phyloP scores from a whole-genome alignment of 1,284 basidiomycete genomes.

The Fomitiporia mediterranea region DNA sequence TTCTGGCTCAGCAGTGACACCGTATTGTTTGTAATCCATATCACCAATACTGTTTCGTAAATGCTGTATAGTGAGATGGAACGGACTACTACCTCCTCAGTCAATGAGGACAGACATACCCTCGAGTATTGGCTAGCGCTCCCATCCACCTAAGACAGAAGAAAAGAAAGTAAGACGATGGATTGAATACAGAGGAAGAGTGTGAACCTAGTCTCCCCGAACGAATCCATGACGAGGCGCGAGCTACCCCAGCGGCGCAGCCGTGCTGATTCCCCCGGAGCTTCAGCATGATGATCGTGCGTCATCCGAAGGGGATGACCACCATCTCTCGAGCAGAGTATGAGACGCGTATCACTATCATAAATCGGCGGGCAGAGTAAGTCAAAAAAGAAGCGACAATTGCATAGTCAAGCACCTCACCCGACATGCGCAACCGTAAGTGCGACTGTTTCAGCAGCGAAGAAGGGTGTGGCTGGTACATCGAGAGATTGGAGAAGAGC shows the following conservation, averaged over 20 bases:
- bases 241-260: slow-evolving; percentile 88
- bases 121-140: slow-evolving; percentile 88
- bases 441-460: slow-evolving; percentile 61
- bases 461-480: slow-evolving; percentile 72
- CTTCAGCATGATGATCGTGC: slow-evolving; percentile 90
- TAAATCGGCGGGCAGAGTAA: slow-evolving; percentile 10
- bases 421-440: slow-evolving; percentile 92
- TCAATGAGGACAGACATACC: slow-evolving; percentile 40
- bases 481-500: slow-evolving; percentile 85
- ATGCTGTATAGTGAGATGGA: slow-evolving; percentile 13
- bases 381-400: slow-evolving; percentile 5
- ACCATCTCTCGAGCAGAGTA: slow-evolving; percentile 72
- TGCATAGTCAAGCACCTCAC: slow-evolving; percentile 37
- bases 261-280: slow-evolving; percentile 78
- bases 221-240: slow-evolving; percentile 89
- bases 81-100: not conserved
- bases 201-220: slow-evolving; percentile 80
- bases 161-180: not conserved
- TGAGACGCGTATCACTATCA: slow-evolving; percentile 80
- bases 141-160: slow-evolving; percentile 81
- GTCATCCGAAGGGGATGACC: slow-evolving; percentile 79
- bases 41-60: slow-evolving; percentile 87
- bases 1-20: slow-evolving; percentile 94
- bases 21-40: slow-evolving; percentile 82
- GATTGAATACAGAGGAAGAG: slow-evolving; percentile 1